These are phyloP conservation scores for Aspergillus sp. DNA, from an alignment of 2,329 filamentous ascomycete genomes.

Conservation along the genomic window DNA sequence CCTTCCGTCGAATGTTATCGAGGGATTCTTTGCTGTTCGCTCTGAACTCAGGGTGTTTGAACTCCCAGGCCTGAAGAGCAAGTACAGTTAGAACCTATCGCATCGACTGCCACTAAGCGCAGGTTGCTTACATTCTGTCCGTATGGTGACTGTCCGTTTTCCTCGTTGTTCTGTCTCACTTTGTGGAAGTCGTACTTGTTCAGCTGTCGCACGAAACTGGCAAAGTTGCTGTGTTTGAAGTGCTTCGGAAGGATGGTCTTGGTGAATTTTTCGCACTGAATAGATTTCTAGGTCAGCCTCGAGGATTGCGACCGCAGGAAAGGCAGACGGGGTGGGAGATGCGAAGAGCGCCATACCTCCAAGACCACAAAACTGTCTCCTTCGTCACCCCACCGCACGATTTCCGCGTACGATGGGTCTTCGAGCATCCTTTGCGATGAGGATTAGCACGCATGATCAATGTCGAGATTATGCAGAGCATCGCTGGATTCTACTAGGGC, in stretches of 20 bases:
- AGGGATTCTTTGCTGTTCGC: conserved; percentile 94
- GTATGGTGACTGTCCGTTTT: conserved; percentile 78
- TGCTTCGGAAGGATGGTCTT: conserved; percentile 96
- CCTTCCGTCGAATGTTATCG: conserved; percentile 94
- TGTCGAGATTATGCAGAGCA: not conserved
- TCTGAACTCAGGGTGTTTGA: conserved; percentile 95
- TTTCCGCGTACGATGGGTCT: conserved; percentile 86
- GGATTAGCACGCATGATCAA: conserved; percentile 13
- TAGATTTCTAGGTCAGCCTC: conserved; percentile 4
- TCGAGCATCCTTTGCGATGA: conserved; percentile 77
- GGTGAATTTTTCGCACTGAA: conserved; percentile 94
- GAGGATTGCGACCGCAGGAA: conserved; percentile 15
- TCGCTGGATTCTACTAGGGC: conserved; percentile 4
- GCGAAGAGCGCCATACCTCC: conserved; percentile 65
- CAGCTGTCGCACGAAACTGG: conserved; percentile 90
- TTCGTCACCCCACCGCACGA: conserved; percentile 93
- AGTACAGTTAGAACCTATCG: conserved; percentile 14
- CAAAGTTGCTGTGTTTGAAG: conserved; percentile 99
- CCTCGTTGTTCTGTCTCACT: conserved; percentile 86
- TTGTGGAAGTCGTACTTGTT: conserved; percentile 99
- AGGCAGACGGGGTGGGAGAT: conserved; percentile 1
- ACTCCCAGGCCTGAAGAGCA: conserved; percentile 76
- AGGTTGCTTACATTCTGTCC: conserved; percentile 66
- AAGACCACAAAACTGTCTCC: conserved; percentile 96
- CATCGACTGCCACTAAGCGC: not conserved